A percentile compares a stretch with the other conserved stretches of the same genome.
phyloP scores from a whole-genome alignment of 108 stramenopile species.

The Skeletonema potamos region DNA sequence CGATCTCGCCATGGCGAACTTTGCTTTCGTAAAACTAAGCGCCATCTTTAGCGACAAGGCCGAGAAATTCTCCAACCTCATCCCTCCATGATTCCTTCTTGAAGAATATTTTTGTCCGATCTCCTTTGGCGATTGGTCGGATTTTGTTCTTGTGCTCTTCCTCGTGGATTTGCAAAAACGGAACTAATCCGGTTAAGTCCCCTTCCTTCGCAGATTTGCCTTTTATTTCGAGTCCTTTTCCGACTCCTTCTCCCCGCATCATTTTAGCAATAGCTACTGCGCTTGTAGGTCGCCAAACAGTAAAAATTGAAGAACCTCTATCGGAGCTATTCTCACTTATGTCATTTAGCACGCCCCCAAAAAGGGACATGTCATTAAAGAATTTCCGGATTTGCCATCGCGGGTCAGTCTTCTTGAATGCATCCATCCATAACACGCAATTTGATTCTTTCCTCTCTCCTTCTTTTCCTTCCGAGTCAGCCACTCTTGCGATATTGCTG shows the following conservation, averaged over 20 bases:
- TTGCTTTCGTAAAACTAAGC: conserved; percentile 3
- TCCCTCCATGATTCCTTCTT: conserved; percentile 26
- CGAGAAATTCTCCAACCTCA: conserved; percentile 18
- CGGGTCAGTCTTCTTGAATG: conserved; percentile 47
- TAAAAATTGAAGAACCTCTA: conserved; percentile 42
- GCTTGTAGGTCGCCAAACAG: conserved; percentile 72
- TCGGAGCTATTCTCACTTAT: neutral
- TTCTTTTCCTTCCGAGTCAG: neutral
- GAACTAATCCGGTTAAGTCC: conserved; percentile 53
- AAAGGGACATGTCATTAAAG: conserved; percentile 49
- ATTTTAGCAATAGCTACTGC: conserved; percentile 60
- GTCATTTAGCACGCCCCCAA: neutral
- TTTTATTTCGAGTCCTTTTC: conserved; percentile 77
- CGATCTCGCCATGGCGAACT: conserved; percentile 10
- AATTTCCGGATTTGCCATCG: conserved; percentile 53
- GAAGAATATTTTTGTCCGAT: conserved; percentile 40
- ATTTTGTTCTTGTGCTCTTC: conserved; percentile 43
- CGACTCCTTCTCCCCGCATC: conserved; percentile 63
- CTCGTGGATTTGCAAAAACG: conserved; percentile 67
- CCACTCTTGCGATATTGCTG: neutral
- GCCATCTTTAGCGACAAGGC: conserved; percentile 12
- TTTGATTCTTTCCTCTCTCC: neutral
- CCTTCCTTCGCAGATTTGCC: conserved; percentile 71
- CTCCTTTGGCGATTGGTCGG: conserved; percentile 23
- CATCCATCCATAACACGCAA: conserved; percentile 17